Conservation (phyloP, 2,329 filamentous ascomycete species). For the Pyrenophora teres region DNA sequence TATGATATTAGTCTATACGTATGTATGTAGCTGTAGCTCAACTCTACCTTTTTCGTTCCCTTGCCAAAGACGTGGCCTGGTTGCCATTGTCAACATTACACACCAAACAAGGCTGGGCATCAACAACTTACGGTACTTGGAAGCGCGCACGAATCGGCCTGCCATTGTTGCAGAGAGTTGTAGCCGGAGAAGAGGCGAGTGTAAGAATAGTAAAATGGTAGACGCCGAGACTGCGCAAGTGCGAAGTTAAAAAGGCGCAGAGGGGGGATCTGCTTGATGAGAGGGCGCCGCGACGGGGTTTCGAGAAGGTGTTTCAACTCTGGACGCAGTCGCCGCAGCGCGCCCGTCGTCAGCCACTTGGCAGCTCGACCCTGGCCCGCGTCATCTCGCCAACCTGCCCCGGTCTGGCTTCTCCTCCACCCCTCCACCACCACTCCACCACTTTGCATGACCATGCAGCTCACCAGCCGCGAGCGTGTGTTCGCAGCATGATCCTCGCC, state of each 20-base stretch:
- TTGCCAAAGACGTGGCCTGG: slow-evolving; percentile 98
- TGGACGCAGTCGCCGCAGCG: slow-evolving; percentile 9
- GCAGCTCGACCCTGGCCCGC: slow-evolving; percentile 16
- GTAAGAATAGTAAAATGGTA: slow-evolving; percentile 12
- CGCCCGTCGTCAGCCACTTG: slow-evolving; percentile 15
- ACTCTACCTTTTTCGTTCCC: slow-evolving; percentile 75
- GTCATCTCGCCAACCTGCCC: slow-evolving; percentile 6
- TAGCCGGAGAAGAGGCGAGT: slow-evolving; percentile 3
- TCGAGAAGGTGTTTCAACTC: slow-evolving; percentile 18
- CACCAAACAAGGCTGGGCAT: slow-evolving; percentile 30
- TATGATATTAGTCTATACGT: slow-evolving; percentile 15
- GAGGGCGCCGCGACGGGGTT: slow-evolving; percentile 14
- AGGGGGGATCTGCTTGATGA: neutral
- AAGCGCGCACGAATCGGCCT: slow-evolving; percentile 73
- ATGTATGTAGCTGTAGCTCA: neutral
- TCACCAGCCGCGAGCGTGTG: neutral
- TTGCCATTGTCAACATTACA: slow-evolving; percentile 26
- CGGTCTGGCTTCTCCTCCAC: slow-evolving; percentile 3
- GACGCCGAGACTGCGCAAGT: slow-evolving; percentile 12
- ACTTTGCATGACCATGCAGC: slow-evolving; percentile 13
- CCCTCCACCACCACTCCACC: slow-evolving; percentile 9
- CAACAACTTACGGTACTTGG: slow-evolving; percentile 67
- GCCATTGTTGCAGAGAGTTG: slow-evolving; percentile 57
- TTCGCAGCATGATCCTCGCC: slow-evolving; percentile 7
- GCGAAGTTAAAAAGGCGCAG: slow-evolving; percentile 12